These are phyloP conservation scores for Aspergillus arachidicola DNA, from an alignment of 2,329 filamentous ascomycete species.

Conservation along the genomic window DNA sequence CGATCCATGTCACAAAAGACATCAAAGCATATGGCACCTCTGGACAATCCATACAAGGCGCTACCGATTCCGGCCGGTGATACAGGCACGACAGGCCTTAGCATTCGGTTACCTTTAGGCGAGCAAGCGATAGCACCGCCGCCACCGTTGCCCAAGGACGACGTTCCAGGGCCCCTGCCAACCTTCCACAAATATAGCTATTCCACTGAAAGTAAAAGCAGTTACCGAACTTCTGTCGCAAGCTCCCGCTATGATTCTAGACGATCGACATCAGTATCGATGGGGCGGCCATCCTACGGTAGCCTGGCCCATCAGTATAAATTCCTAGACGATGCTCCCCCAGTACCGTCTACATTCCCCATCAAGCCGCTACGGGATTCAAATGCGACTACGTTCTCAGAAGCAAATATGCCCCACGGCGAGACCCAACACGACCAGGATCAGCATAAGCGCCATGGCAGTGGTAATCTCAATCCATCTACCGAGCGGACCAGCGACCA, in stretches of 20 bases:
- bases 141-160: conserved; percentile 14
- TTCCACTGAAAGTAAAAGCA: conserved; percentile 41
- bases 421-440: conserved; percentile 25
- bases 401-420: conserved; percentile 28
- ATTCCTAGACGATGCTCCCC: conserved; percentile 36
- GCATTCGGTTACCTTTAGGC: conserved; percentile 12
- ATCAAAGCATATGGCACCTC: conserved; percentile 25
- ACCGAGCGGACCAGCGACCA: conserved; percentile 5
- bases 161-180: conserved; percentile 6
- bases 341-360: conserved; percentile 32
- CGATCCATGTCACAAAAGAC: conserved; percentile 31
- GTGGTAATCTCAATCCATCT: conserved; percentile 32
- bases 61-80: conserved; percentile 21
- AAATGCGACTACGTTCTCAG: conserved; percentile 17
- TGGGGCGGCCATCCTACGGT: conserved; percentile 35
- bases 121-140: conserved; percentile 21
- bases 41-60: conserved; percentile 23
- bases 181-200: conserved; percentile 25
- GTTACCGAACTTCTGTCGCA: conserved; percentile 44
- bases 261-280: conserved; percentile 35
- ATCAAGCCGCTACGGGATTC: conserved; percentile 19
- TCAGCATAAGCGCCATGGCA: conserved; percentile 29
- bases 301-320: conserved; percentile 33
- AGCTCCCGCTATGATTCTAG: conserved; percentile 40
- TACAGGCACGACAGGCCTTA: conserved; percentile 8